phyloP scores from a whole-genome alignment of 2,329 filamentous ascomycete genomes.

The Alternaria postmessia region DNA sequence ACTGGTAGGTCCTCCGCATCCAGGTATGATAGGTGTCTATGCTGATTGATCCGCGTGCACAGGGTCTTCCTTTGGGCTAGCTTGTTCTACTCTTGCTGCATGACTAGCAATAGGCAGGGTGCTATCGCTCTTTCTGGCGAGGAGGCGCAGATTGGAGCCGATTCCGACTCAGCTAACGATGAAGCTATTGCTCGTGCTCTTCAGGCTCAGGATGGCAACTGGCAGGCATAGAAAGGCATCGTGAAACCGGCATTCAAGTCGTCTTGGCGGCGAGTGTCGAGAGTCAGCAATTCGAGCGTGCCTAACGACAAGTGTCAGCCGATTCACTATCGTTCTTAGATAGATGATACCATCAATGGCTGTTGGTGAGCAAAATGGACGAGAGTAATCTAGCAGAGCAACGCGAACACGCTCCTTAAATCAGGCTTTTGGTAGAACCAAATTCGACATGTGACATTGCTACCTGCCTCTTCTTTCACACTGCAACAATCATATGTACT shows the following conservation, averaged over 20 bases:
- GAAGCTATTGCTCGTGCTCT: constrained; percentile 30
- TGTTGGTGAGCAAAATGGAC: not conserved
- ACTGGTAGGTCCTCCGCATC: constrained; percentile 27
- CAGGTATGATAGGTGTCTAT: not conserved
- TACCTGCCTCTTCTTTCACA: not conserved
- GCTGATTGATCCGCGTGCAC: not conserved
- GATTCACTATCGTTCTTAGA: not conserved
- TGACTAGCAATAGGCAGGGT: constrained; percentile 30
- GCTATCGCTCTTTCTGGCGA: constrained; percentile 33
- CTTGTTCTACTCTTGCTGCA: constrained; percentile 39
- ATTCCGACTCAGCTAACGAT: constrained; percentile 21
- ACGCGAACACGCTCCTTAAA: not conserved
- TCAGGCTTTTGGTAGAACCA: not conserved
- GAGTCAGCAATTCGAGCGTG: not conserved
- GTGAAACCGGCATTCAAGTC: not conserved
- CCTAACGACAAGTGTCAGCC: not conserved
- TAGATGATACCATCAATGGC: not conserved
- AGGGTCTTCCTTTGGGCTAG: constrained; percentile 39
- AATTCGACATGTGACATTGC: not conserved
- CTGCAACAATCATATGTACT: no score
- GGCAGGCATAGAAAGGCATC: constrained; percentile 14
- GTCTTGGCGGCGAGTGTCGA: not conserved
- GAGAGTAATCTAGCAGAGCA: not conserved
- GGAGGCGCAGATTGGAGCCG: constrained; percentile 26
- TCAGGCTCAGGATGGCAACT: constrained; percentile 32